Percentiles rank a stretch among this genome's conserved stretches.
Conservation (phyloP, 176 grass and related monocot genomes). For the Neostapfia colusana region DNA sequence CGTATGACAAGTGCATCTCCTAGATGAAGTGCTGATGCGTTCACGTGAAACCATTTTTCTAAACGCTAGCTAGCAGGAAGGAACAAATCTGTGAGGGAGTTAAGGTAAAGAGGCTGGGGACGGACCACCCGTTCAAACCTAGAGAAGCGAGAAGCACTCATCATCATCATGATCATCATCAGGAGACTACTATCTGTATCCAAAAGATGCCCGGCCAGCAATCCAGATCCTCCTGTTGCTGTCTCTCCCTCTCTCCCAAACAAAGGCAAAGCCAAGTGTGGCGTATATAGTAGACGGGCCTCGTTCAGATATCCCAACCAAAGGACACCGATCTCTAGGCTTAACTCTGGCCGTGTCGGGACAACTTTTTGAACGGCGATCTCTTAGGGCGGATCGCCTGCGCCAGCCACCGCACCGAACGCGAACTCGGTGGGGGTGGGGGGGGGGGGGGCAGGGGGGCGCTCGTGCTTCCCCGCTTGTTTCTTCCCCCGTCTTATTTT, state of each 20-base stretch:
- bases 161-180: not conserved
- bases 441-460: too few relatives aligned
- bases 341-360: conserved; percentile 76
- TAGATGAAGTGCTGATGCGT: not conserved
- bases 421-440: not conserved
- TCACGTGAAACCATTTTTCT: not conserved
- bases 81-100: not conserved
- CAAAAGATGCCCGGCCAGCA: conserved; percentile 52
- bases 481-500: conserved; percentile 51
- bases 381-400: conserved; percentile 56
- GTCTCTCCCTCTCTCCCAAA: conserved; percentile 13
- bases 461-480: conserved; percentile 42
- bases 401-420: conserved; percentile 26
- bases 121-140: conserved; percentile 45
- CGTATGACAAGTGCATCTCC: not conserved
- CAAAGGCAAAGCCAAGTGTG: conserved; percentile 33
- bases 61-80: not conserved
- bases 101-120: not conserved
- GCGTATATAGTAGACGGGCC: not conserved
- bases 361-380: conserved; percentile 77
- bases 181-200: conserved; percentile 50
- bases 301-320: conserved; percentile 49
- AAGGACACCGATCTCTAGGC: conserved; percentile 79
- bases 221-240: not conserved
- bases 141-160: conserved; percentile 32